Conservation (phyloP, 305 asterid genomes). For the Fraxinus baroniana region DNA sequence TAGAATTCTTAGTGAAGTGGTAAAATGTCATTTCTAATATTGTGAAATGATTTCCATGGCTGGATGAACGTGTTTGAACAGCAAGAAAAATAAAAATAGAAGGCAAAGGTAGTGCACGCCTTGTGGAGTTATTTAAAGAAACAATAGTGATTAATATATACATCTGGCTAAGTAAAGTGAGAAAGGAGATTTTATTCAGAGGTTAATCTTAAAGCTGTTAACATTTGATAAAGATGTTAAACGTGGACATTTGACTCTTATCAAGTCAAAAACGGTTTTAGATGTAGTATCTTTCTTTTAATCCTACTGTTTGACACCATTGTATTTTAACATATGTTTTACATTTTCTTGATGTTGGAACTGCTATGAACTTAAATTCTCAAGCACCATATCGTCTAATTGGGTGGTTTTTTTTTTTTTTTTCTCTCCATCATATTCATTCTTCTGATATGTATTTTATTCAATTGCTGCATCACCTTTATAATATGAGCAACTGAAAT, state of each 20-base stretch:
- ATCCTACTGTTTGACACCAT: neutral
- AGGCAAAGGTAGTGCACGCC: neutral
- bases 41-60: neutral
- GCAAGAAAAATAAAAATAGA: neutral
- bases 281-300: neutral
- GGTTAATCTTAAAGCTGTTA: neutral
- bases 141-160: neutral
- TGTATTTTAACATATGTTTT: neutral
- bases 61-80: neutral
- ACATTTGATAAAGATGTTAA: neutral
- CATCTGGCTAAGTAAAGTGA: neutral
- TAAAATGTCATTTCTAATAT: neutral
- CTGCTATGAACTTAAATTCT: neutral
- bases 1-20: neutral
- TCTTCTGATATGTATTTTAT: slow-evolving; percentile 7
- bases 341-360: neutral
- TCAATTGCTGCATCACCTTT: neutral
- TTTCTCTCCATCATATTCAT: neutral
- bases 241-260: neutral
- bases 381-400: slow-evolving; percentile 12
- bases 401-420: neutral
- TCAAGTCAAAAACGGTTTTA: neutral
- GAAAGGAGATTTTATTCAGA: neutral
- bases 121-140: neutral
- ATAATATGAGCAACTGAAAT: neutral